These are phyloP conservation scores for Fraxinus anomala DNA, from an alignment of 257 asterid genomes.

Conservation along the genomic window DNA sequence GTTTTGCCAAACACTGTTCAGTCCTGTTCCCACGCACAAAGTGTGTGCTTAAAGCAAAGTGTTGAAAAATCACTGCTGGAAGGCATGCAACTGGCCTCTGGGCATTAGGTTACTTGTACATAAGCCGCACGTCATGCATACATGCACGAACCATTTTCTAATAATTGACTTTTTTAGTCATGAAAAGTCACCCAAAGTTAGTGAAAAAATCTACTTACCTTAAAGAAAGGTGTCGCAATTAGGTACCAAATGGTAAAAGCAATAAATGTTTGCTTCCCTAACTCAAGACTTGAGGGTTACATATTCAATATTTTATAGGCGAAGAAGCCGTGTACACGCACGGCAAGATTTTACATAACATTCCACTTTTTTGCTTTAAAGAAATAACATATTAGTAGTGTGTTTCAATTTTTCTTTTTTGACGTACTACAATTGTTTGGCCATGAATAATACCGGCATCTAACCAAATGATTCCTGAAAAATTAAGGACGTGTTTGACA, in stretches of 20 bases:
- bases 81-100: background rate
- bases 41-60: background rate
- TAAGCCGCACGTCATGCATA: constrained; percentile 32
- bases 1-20: background rate
- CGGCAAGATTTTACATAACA: constrained; percentile 1
- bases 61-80: background rate
- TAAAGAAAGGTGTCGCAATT: constrained; percentile 34
- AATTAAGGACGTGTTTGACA: no score
- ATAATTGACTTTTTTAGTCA: background rate
- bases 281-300: constrained; percentile 10
- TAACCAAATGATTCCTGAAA: no score
- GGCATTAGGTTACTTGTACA: background rate
- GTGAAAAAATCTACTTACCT: constrained; percentile 38
- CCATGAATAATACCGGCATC: no score
- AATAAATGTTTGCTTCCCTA: constrained; percentile 28
- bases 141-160: background rate
- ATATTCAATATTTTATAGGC: background rate
- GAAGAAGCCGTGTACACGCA: constrained; percentile 17
- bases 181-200: constrained; percentile 31
- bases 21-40: background rate
- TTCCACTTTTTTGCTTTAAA: background rate
- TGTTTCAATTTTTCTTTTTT: background rate
- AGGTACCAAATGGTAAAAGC: constrained; percentile 30
- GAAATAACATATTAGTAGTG: no score
- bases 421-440: background rate